These are phyloP conservation scores for Fusarium buxicola DNA, from an alignment of 2,329 filamentous ascomycete species.

Conservation along the genomic window DNA sequence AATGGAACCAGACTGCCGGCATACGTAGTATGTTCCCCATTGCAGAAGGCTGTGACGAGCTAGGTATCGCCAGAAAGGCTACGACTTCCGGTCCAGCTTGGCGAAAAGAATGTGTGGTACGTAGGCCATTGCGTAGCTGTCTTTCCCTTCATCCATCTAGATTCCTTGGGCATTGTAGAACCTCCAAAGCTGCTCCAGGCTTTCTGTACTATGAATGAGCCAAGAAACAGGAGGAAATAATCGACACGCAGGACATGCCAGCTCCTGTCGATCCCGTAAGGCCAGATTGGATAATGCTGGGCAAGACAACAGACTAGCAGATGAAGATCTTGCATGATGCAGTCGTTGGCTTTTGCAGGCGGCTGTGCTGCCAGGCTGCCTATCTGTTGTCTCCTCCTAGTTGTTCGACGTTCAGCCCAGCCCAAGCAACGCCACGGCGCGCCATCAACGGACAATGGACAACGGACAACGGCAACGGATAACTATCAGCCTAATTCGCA, in stretches of 20 bases:
- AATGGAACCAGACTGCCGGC: slow-evolving; percentile 19
- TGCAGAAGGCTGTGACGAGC: slow-evolving; percentile 16
- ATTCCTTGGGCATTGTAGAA: slow-evolving; percentile 4
- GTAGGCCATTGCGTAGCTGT: slow-evolving; percentile 30
- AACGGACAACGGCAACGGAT: slow-evolving; percentile 30
- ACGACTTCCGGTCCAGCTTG: background rate
- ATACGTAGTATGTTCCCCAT: slow-evolving; percentile 5
- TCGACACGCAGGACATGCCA: background rate
- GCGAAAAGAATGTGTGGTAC: slow-evolving; percentile 28
- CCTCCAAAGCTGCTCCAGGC: background rate
- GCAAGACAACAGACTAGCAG: background rate
- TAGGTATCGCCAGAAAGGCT: slow-evolving; percentile 2
- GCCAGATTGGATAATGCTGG: slow-evolving; percentile 1
- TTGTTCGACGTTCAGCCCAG: slow-evolving; percentile 23
- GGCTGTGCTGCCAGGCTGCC: slow-evolving; percentile 1
- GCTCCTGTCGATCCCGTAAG: background rate
- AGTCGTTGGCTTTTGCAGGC: background rate
- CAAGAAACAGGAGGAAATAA: background rate
- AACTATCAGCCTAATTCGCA: slow-evolving; percentile 29
- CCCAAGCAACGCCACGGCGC: slow-evolving; percentile 28
- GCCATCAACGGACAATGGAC: slow-evolving; percentile 28
- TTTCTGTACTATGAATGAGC: slow-evolving; percentile 2
- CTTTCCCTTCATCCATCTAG: background rate
- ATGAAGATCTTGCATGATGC: slow-evolving; percentile 16
- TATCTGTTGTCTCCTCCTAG: slow-evolving; percentile 20